A percentile compares a stretch with the other conserved stretches of the same genome.
phyloP scores from a whole-genome alignment of 306 rosid genomes.

The Mucuna pruriens region DNA sequence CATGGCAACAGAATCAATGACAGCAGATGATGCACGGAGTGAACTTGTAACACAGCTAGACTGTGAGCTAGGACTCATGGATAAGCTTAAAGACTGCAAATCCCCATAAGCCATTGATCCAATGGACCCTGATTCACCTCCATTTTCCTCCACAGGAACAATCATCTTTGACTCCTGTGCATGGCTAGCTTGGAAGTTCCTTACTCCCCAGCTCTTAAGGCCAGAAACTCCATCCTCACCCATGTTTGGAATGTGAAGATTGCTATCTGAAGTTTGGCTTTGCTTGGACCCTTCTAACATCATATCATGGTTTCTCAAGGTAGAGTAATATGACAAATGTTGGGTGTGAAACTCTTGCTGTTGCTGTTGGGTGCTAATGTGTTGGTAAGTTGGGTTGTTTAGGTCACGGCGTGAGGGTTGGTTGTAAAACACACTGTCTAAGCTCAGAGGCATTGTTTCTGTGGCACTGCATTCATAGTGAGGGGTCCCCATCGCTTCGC shows the following conservation, averaged over 20 bases:
- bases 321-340: slow-evolving; percentile 50
- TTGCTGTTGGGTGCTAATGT: slow-evolving; percentile 35
- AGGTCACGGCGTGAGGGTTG: slow-evolving; percentile 53
- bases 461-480: slow-evolving; percentile 66
- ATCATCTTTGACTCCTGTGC: slow-evolving; percentile 53
- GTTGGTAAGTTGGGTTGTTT: slow-evolving; percentile 47
- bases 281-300: slow-evolving; percentile 52
- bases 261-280: slow-evolving; percentile 48
- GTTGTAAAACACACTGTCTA: slow-evolving; percentile 63
- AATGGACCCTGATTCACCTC: slow-evolving; percentile 60
- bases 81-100: slow-evolving; percentile 72
- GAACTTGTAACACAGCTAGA: slow-evolving; percentile 79
- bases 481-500: slow-evolving; percentile 71
- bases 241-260: slow-evolving; percentile 50
- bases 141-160: slow-evolving; percentile 59
- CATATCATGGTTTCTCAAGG: slow-evolving; percentile 46
- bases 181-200: slow-evolving; percentile 46
- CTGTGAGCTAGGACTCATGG: slow-evolving; percentile 88
- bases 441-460: slow-evolving; percentile 72
- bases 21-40: slow-evolving; percentile 55
- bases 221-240: slow-evolving; percentile 44
- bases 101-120: slow-evolving; percentile 67
- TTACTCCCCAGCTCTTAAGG: slow-evolving; percentile 64
- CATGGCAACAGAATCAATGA: slow-evolving; percentile 52
- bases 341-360: slow-evolving; percentile 46